phyloP scores from a whole-genome alignment of 305 asterid genomes.

The Ilex paraguariensis region DNA sequence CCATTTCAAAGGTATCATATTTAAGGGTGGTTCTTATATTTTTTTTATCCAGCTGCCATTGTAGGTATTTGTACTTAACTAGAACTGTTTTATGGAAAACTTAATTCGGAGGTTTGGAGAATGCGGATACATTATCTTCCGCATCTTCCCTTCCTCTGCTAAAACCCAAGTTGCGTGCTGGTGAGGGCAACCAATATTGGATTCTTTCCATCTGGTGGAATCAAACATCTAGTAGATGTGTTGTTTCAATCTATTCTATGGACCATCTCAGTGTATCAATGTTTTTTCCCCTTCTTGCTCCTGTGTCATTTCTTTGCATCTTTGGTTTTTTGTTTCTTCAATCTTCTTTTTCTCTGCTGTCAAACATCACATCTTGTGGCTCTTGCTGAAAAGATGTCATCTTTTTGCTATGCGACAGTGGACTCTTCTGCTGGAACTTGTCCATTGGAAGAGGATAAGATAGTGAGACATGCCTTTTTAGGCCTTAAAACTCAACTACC shows the following conservation, averaged over 20 bases:
- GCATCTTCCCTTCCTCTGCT: conserved; percentile 9
- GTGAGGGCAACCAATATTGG: conserved; percentile 7
- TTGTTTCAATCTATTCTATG: background rate
- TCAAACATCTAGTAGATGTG: conserved; percentile 6
- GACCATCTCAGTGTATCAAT: conserved; percentile 4
- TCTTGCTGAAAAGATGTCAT: conserved; percentile 1
- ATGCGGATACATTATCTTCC: conserved; percentile 9
- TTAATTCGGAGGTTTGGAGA: background rate
- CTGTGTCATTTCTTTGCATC: background rate
- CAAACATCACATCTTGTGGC: conserved; percentile 7
- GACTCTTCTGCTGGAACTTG: conserved; percentile 10
- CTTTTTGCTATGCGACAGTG: conserved; percentile 1
- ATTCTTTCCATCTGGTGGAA: conserved; percentile 6
- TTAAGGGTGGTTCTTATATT: conserved; percentile 16
- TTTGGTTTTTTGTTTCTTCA: conserved; percentile 1
- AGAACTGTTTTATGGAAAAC: too few species aligned
- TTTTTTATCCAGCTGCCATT: conserved; percentile 9
- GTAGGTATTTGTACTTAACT: too few species aligned
- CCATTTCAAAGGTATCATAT: conserved; percentile 15
- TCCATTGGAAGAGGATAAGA: conserved; percentile 9
- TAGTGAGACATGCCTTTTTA: too few species aligned
- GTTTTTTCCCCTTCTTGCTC: conserved; percentile 3
- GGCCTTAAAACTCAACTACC: too few species aligned
- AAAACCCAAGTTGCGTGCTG: conserved; percentile 3
- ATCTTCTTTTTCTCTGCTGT: conserved; percentile 12